Conservation (phyloP, 2,329 filamentous ascomycete species). For the Xylariaceae sp. region DNA sequence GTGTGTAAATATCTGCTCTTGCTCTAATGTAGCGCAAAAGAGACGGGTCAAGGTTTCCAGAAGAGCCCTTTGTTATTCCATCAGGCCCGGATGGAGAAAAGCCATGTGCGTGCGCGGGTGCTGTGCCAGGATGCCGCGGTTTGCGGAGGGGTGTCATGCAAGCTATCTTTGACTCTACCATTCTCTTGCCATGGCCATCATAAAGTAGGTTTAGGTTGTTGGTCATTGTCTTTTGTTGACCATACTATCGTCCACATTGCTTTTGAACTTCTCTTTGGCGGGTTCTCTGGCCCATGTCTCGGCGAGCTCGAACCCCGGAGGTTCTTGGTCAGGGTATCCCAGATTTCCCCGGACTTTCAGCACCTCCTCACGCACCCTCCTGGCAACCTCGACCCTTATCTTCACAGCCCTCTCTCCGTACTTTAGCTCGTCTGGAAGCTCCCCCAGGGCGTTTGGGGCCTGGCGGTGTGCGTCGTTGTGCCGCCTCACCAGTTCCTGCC, state of each 20-base stretch:
- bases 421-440: slow-evolving; percentile 62
- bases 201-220: too few species aligned
- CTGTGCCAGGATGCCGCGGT: too few species aligned
- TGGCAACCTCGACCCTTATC: slow-evolving; percentile 74
- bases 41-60: too few species aligned
- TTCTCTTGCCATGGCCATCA: too few species aligned
- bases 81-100: too few species aligned
- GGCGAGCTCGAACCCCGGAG: slow-evolving; percentile 63
- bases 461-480: not conserved
- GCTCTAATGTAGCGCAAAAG: too few species aligned
- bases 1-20: too few species aligned
- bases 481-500: slow-evolving; percentile 58
- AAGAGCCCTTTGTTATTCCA: too few species aligned
- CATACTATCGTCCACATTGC: slow-evolving; percentile 48
- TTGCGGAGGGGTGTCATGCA: too few species aligned
- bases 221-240: slow-evolving; percentile 32
- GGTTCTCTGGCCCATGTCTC: slow-evolving; percentile 69
- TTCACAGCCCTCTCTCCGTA: slow-evolving; percentile 69
- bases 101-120: too few species aligned
- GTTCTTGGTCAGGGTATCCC: slow-evolving; percentile 66
- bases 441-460: slow-evolving; percentile 43
- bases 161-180: not conserved
- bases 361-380: slow-evolving; percentile 72
- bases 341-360: slow-evolving; percentile 66
- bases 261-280: slow-evolving; percentile 43